Evolutionary conservation across 768 basidiomycete genomes (phyloP).

Genomic region (Tulasnella sp.): DNA sequence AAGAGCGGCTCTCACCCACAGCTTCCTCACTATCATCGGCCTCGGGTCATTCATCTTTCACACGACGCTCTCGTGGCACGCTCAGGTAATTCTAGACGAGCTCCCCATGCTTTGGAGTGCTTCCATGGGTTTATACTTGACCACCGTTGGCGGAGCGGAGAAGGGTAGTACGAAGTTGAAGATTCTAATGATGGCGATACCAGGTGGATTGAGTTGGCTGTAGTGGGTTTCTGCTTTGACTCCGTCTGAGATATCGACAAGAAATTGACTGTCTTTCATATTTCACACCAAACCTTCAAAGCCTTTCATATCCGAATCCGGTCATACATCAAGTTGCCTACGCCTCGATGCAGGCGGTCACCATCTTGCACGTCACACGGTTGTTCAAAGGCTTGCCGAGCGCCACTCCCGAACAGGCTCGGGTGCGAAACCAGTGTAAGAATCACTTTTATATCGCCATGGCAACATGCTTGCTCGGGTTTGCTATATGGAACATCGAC

Average conservation of each 20-base stretch:
- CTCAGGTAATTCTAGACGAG: constrained; percentile 28
- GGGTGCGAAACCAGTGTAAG: constrained; percentile 14
- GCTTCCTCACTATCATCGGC: constrained; percentile 22
- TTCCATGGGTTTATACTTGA: constrained; percentile 23
- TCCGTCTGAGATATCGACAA: too few species aligned
- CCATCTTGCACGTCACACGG: constrained; percentile 17
- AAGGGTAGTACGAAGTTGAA: background rate
- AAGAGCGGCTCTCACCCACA: constrained; percentile 17
- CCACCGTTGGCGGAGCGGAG: constrained; percentile 12
- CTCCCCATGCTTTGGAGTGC: constrained; percentile 30
- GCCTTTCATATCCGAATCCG: constrained; percentile 27
- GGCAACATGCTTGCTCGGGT: constrained; percentile 24
- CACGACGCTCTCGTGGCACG: constrained; percentile 27
- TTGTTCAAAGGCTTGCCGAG: constrained; percentile 18
- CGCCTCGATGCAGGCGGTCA: constrained; percentile 22
- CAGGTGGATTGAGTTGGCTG: constrained; percentile 25
- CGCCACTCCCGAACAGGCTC: background rate
- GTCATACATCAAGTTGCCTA: constrained; percentile 30
- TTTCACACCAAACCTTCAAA: too few species aligned
- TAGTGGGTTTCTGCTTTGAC: constrained; percentile 24
- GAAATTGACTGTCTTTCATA: too few species aligned
- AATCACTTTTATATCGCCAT: constrained; percentile 21
- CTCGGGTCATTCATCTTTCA: constrained; percentile 28
- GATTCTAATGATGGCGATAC: constrained; percentile 23
- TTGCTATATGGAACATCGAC: constrained; percentile 30